Base-by-base conservation (phyloP, 192 early-diverging fungal species). In the Oehlia diaphana region DNA sequence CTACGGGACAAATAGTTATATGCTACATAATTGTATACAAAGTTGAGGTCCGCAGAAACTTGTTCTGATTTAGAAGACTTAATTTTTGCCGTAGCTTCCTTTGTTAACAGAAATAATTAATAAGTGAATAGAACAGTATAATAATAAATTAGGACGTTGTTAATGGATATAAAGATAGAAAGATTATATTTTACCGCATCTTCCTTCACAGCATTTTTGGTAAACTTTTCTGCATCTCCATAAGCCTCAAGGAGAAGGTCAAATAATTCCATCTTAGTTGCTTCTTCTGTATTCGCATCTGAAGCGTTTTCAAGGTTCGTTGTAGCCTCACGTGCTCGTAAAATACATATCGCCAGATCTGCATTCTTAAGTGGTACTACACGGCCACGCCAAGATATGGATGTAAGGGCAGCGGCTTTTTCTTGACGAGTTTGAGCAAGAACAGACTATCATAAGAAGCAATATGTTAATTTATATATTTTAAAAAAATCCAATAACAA, bases 21-120 rank as follows among this genome's bases (percentile, higher is more conserved):
- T 23, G 87, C 81, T 28, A 91, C 87, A 83, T 86, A 94, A 9
- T 84, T 87, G 19, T 89, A 86, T 33, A 90, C 81, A 67, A 85
- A 84, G 33, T 87, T 84, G 73, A 93, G 72, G 7, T 91, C 84
- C 37, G 84, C 83, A 1, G 92, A 90, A 19, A 82, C 86, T 79
- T 92, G 80, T 33, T 86, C 89, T 10, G 88, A 89, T 80, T 93
- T 92, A 10, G 91, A 92, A 4, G 92, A 94, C 53, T 89, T 91
- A 39, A 93, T 88, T 76, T 91, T 92, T 10, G 89, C 87, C 6
- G 89, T 86, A 1, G 91, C 92, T 62, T 85, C 81, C 88, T 89
- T 74, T n/a, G 65, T 74, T 28, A 4, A n/a, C 0, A 69, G 12
- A 9, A 64, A 28, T 10, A 28, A 64, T 64, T 28, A 12, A 31